Conservation (phyloP, 306 rosid genomes). For the Begonia loranthoides region DNA sequence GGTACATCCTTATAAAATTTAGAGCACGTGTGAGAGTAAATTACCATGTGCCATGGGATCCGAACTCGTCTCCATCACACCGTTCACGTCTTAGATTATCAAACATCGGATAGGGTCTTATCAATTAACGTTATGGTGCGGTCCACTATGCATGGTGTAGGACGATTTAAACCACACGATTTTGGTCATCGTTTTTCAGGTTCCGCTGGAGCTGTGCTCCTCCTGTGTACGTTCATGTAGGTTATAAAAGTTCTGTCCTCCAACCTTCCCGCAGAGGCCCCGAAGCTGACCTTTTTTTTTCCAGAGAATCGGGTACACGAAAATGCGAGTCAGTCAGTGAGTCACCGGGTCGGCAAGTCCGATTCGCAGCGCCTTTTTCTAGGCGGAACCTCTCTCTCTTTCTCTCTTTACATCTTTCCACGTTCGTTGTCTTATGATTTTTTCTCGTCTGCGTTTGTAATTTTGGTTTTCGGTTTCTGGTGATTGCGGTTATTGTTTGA, state of each 20-base stretch:
- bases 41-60: too few species aligned
- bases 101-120: too few species aligned
- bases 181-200: too few species aligned
- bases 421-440: background rate
- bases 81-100: too few species aligned
- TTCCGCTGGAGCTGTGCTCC: background rate
- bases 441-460: background rate
- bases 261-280: background rate
- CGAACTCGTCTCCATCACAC: too few species aligned
- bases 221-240: too few species aligned
- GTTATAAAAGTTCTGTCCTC: background rate
- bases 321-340: constrained; percentile 1
- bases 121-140: too few species aligned
- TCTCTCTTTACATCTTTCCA: background rate
- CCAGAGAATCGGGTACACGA: background rate
- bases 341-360: background rate
- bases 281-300: background rate
- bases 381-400: constrained; percentile 4
- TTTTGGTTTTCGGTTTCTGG: background rate
- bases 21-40: too few species aligned
- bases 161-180: too few species aligned
- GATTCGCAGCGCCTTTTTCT: constrained; percentile 8
- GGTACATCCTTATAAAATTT: too few species aligned
- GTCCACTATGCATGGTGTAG: too few species aligned
- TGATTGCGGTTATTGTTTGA: background rate